phyloP scores from a whole-genome alignment of 345 rosid genomes.

The Populus deltoides region DNA sequence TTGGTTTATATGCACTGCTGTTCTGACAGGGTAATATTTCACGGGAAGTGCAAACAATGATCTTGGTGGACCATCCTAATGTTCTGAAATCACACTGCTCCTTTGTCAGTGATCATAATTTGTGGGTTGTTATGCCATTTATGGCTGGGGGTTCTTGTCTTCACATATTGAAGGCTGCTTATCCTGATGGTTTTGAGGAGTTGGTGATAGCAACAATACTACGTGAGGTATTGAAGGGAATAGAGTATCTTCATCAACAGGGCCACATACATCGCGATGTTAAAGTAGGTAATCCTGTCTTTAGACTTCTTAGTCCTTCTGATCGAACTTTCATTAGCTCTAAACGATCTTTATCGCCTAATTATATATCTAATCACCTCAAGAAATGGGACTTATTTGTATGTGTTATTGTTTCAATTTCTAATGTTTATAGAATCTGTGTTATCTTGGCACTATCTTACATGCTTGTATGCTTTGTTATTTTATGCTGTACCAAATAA shows the following conservation, averaged over 20 bases:
- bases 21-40: constrained; percentile 59
- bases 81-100: constrained; percentile 92
- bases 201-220: constrained; percentile 77
- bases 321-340: too few relatives aligned
- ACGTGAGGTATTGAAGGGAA: constrained; percentile 82
- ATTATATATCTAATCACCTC: too few relatives aligned
- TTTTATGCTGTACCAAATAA: too few relatives aligned
- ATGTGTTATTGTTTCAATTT: background rate
- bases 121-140: constrained; percentile 98
- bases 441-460: too few relatives aligned
- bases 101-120: constrained; percentile 80
- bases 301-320: background rate
- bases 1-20: background rate
- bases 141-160: constrained; percentile 99
- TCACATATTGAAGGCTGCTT: constrained; percentile 91
- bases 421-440: background rate
- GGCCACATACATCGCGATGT: constrained; percentile 98
- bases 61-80: constrained; percentile 88
- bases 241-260: constrained; percentile 97
- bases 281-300: constrained; percentile 51
- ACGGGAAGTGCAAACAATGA: constrained; percentile 96
- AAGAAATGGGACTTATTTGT: background rate
- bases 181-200: constrained; percentile 97
- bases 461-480: too few relatives aligned
- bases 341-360: background rate